phyloP scores from a whole-genome alignment of 2,329 filamentous ascomycete species.

The Apiospora saccharicola region DNA sequence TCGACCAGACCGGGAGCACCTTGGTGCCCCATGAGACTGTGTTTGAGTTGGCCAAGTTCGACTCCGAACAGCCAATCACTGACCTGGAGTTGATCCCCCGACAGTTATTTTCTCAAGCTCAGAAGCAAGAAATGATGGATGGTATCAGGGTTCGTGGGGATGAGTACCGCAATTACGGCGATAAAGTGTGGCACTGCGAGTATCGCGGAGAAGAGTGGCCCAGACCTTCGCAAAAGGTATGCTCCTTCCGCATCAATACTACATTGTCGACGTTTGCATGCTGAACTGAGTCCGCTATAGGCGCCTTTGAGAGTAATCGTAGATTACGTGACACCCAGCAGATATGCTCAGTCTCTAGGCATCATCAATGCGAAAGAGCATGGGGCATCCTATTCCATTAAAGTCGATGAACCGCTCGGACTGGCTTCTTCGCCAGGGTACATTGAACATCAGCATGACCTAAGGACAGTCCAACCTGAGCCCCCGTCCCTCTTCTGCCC shows the following conservation, averaged over 20 bases:
- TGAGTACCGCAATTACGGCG: not conserved
- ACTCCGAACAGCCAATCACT: not conserved
- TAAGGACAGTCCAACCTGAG: too few relatives aligned
- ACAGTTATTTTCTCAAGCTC: not conserved
- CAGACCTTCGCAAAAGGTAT: not conserved
- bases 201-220: not conserved
- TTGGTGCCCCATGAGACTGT: constrained; percentile 29
- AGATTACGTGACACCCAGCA: not conserved
- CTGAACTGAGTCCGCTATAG: too few relatives aligned
- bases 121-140: not conserved
- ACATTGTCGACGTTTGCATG: too few relatives aligned
- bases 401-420: too few relatives aligned
- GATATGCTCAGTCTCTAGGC: too few relatives aligned
- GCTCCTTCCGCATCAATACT: too few relatives aligned
- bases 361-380: too few relatives aligned
- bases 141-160: not conserved
- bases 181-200: not conserved
- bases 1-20: constrained; percentile 29
- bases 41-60: constrained; percentile 13
- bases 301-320: not conserved
- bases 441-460: too few relatives aligned
- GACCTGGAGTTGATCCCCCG: not conserved
- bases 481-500: too few relatives aligned
- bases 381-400: too few relatives aligned
- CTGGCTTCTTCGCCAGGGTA: too few relatives aligned